Evolutionary conservation across 2,329 filamentous ascomycete genomes (phyloP), one percentile per base, ranked within the genome.

Genomic region (Samsoniella hepiali): DNA sequence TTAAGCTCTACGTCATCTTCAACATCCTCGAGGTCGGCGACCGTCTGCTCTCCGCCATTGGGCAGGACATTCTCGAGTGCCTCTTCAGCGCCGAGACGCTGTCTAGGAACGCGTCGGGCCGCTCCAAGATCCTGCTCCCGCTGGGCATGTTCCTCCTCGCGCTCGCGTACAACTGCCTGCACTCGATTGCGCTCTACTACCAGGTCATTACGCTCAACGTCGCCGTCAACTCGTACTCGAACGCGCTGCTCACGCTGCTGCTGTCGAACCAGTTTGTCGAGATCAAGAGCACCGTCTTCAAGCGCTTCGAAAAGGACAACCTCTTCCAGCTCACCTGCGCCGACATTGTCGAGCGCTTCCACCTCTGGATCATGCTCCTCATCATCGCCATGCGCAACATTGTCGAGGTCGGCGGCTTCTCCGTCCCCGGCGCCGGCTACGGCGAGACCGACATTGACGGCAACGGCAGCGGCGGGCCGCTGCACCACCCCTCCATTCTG

Each of bases 191-290:
- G 0, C 81, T 99, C 0, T 98, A 99, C 76, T 98, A 97, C 74
- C 95, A 99, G 72, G 94, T 98, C 68, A 96, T 99, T 69, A 96
- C 95, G 0, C 84, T 99, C 61, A 99, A 99, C 67, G 96, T 99
- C 3, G 95, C 95, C 0, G 94, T 99, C 69, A 99, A 99, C 76
- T 97, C 94, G 0, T 99, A 99, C 76, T 97, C 93, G 0, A 99
- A 99, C 72, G 94, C 95, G 0, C 81, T 99, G 5, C 82, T 99
- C 40, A 97, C 95, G 0, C 84, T 99, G 1, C 82, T 99, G 2
- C 86, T 99, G 73, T 97, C 93, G 7, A 99, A 98, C 72, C 96
- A 99, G 72, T 99, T 99, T 71, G 95, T 99, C 50, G 95, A 99
- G 78, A 97, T 99, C 81, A 99, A 99, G 73, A 91, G 91, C 65